Conservation (phyloP, 2,329 filamentous ascomycete genomes). For the Laburnicola sp. region DNA sequence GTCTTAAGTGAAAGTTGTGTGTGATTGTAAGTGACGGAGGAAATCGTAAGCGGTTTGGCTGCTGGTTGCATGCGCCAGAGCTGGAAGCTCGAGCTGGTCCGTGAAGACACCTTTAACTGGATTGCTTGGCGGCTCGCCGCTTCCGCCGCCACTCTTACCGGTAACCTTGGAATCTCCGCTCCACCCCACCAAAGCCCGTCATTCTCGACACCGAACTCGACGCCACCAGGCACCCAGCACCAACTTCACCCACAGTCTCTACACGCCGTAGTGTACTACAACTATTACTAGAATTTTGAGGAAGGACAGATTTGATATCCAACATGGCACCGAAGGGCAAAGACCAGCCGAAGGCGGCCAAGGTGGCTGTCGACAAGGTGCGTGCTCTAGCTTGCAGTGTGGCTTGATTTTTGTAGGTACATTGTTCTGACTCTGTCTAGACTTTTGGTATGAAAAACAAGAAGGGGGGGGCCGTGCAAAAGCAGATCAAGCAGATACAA, state of each 20-base stretch:
- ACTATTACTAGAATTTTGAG: background rate
- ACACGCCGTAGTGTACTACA: background rate
- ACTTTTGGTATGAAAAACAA: slow-evolving; percentile 99
- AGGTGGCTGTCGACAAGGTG: slow-evolving; percentile 80
- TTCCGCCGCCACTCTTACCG: slow-evolving; percentile 25
- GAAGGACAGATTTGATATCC: slow-evolving; percentile 19
- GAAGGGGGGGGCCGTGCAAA: slow-evolving; percentile 89
- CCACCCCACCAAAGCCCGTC: slow-evolving; percentile 34
- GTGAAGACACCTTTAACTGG: slow-evolving; percentile 28
- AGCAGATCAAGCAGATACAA: slow-evolving; percentile 64
- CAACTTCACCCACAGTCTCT: slow-evolving; percentile 21
- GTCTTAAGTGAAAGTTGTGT: background rate
- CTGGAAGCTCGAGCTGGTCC: slow-evolving; percentile 3
- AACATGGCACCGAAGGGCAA: slow-evolving; percentile 72
- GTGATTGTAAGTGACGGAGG: no score
- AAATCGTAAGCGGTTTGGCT: no score
- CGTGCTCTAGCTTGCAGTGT: slow-evolving; percentile 2
- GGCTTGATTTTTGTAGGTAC: background rate
- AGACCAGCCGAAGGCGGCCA: slow-evolving; percentile 55
- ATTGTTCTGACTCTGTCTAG: slow-evolving; percentile 39
- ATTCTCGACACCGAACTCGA: slow-evolving; percentile 34
- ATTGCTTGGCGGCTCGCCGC: slow-evolving; percentile 14
- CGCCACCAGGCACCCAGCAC: slow-evolving; percentile 22
- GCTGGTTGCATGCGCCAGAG: no score
- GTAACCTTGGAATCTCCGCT: no score